Conservation (phyloP, 495 filamentous ascomycete species). For the Cetradonia linearis region DNA sequence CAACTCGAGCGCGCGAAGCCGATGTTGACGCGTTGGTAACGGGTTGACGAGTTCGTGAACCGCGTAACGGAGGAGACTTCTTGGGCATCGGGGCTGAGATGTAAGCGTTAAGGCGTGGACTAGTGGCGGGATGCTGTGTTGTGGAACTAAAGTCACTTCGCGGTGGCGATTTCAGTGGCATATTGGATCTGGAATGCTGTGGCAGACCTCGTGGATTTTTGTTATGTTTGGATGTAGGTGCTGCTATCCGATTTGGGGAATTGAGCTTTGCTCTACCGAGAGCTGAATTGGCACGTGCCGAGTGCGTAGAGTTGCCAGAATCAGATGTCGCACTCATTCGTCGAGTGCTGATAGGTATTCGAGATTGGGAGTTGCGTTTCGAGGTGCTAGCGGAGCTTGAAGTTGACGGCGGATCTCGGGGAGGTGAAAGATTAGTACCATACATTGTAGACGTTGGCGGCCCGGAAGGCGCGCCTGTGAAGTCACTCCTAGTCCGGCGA, state of each 20-base stretch:
- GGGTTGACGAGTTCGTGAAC: conserved; percentile 69
- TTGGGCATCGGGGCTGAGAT: conserved; percentile 52
- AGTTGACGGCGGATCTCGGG: conserved; percentile 15
- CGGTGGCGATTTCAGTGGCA: conserved; percentile 29
- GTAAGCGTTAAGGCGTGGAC: conserved; percentile 51
- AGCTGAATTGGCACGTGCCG: conserved; percentile 37
- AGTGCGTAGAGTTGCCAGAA: conserved; percentile 36
- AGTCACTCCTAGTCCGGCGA: conserved; percentile 42
- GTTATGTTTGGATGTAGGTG: conserved; percentile 38
- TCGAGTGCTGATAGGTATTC: conserved; percentile 47
- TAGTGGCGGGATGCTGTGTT: conserved; percentile 28
- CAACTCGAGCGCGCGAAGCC: conserved; percentile 51
- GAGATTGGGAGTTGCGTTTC: conserved; percentile 43
- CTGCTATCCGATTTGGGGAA: conserved; percentile 37
- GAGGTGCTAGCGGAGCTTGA: conserved; percentile 22
- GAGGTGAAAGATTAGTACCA: conserved; percentile 17
- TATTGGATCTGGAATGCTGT: conserved; percentile 29
- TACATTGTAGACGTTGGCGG: conserved; percentile 14
- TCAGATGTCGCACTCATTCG: conserved; percentile 40
- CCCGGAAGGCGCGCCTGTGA: conserved; percentile 16
- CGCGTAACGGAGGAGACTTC: conserved; percentile 66
- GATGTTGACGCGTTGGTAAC: conserved; percentile 63
- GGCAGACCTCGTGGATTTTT: conserved; percentile 29
- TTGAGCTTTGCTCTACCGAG: conserved; percentile 31
- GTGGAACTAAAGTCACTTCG: conserved; percentile 32